Evolutionary conservation across 1,284 basidiomycete species (phyloP).

Genomic region (Grifola frondosa): DNA sequence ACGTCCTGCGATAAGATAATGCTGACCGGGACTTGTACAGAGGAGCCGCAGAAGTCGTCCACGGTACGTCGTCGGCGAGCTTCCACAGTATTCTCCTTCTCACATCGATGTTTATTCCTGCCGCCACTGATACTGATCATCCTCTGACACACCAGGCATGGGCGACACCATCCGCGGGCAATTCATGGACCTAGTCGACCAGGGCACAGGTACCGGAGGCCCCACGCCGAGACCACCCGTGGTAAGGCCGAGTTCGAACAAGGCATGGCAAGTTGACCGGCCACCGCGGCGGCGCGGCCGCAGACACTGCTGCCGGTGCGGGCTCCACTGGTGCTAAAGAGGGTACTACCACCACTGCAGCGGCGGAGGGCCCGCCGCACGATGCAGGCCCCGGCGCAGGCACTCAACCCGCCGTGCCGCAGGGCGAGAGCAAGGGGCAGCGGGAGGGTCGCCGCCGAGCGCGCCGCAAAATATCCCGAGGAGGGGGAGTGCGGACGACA

Average conservation of each 20-base stretch:
- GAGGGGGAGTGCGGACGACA: too few species aligned
- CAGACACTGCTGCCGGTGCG: not conserved
- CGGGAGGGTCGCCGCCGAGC: not conserved
- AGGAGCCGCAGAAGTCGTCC: slow-evolving; percentile 15
- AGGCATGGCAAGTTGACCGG: slow-evolving; percentile 17
- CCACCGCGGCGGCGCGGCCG: not conserved
- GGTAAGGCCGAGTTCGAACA: slow-evolving; percentile 15
- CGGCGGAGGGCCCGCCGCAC: not conserved
- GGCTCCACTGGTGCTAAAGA: not conserved
- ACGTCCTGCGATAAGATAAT: not conserved
- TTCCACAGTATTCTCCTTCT: not conserved
- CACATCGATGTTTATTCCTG: not conserved
- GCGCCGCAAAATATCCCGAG: not conserved
- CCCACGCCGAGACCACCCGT: slow-evolving; percentile 9
- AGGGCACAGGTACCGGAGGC: not conserved
- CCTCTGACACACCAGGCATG: too few species aligned
- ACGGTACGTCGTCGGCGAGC: slow-evolving; percentile 10
- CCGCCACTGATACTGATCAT: too few species aligned
- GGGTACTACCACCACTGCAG: not conserved
- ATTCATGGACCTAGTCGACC: slow-evolving; percentile 12
- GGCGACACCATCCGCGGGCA: slow-evolving; percentile 17
- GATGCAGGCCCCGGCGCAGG: slow-evolving; percentile 1
- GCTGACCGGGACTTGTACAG: slow-evolving; percentile 3
- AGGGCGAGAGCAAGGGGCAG: slow-evolving; percentile 3
- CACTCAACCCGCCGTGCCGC: not conserved